phyloP scores from a whole-genome alignment of 495 filamentous ascomycete genomes.

The Lindgomyces ingoldianus region DNA sequence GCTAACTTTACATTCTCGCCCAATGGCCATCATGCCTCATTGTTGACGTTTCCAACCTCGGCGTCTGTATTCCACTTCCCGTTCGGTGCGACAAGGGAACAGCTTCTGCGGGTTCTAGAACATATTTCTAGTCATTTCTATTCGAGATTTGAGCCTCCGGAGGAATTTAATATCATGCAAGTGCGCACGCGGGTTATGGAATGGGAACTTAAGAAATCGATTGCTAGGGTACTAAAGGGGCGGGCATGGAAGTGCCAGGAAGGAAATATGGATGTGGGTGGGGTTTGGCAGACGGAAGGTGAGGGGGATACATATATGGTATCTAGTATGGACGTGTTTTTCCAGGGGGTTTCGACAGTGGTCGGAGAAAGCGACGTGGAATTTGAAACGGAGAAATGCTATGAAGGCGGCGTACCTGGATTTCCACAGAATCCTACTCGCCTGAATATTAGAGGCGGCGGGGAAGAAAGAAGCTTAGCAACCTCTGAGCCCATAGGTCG shows the following conservation, averaged over 20 bases:
- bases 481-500: background rate
- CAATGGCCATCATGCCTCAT: background rate
- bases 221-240: background rate
- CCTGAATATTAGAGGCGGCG: background rate
- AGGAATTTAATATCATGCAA: conserved; percentile 4
- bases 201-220: conserved; percentile 12
- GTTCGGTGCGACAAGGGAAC: background rate
- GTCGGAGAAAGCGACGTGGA: background rate
- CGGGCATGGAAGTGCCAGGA: background rate
- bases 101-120: background rate
- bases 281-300: background rate
- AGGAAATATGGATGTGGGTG: background rate
- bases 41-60: background rate
- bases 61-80: conserved; percentile 8
- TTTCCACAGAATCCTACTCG: background rate
- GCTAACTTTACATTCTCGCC: background rate
- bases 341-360: background rate
- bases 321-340: background rate
- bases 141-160: background rate
- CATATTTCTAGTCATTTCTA: background rate
- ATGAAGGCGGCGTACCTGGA: background rate
- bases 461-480: background rate
- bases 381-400: background rate
- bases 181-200: conserved; percentile 10
- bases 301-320: conserved; percentile 3